Evolutionary conservation across 2,329 filamentous ascomycete genomes (phyloP), one percentile per base, ranked within the genome.

Genomic region (Cladophialophora psammophila): DNA sequence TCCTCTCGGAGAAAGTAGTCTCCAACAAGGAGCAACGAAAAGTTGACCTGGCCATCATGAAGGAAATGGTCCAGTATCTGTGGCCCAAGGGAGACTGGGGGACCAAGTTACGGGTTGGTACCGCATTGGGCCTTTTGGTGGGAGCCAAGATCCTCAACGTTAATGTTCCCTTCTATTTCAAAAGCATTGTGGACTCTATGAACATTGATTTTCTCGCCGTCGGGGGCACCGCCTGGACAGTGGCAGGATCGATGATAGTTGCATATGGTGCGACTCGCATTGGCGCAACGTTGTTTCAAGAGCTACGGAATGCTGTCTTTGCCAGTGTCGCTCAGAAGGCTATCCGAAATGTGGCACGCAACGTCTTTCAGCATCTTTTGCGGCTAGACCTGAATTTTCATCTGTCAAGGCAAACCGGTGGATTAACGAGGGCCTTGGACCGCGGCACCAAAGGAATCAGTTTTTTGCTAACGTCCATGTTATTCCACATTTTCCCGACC

Each of bases 151-250:
- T 96, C 57, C 84, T 99, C 75, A 99, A 98, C 78, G 95, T 99
- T 15, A 93, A 99, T 82, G 93, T 99, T 55, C 95, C 95, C 0
- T 99, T 99, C 78, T 99, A 97, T 84, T 99, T 99, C 84, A 98
- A 98, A 84, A 94, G 83, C 79, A 98, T 99, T 71, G 92, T 99
- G 50, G 96, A 99, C 79, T 89, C 92, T 20, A 97, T 99, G 93
- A 99, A 99, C 78, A 87, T 99, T 72, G 95, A 99, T 78, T 90
- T 97, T 76, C 86, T 88, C n/a, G 86, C 90, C 15, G 82, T 92
- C 5, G 94, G 93, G n/a, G 94, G 93, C 7, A 97, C 93, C 0
- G 94, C 93, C 34, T 91, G 90, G 60, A 93, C 93, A 0, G 90
- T 97, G 7, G 95, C 93, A 10, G 94, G 95, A 3, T 91, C 92